Evolutionary conservation across 2,329 filamentous ascomycete species (phyloP).

Genomic region (Alternaria sp.): DNA sequence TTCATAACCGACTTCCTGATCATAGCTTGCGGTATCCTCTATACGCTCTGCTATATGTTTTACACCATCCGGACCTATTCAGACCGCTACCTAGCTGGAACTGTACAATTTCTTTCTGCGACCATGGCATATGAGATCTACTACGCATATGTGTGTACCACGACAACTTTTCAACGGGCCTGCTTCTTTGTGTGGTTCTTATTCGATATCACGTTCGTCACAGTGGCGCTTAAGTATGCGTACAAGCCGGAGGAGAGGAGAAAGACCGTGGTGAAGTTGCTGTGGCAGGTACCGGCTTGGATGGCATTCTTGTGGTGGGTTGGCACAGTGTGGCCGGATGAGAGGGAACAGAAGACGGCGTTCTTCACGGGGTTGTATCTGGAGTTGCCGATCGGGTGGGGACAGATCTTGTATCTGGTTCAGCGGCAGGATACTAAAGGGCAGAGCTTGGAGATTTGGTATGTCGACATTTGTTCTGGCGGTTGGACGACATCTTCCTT

Average conservation of each 20-base stretch:
- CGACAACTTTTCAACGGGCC: slow-evolving; percentile 42
- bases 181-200: slow-evolving; percentile 52
- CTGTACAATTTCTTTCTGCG: slow-evolving; percentile 38
- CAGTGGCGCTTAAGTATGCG: slow-evolving; percentile 42
- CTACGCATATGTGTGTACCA: slow-evolving; percentile 50
- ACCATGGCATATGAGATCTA: slow-evolving; percentile 54
- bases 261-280: slow-evolving; percentile 32
- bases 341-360: slow-evolving; percentile 52
- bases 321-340: slow-evolving; percentile 46
- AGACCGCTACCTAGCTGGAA: slow-evolving; percentile 47
- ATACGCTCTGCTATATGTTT: slow-evolving; percentile 53
- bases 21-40: slow-evolving; percentile 51
- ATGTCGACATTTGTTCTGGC: slow-evolving; percentile 12
- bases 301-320: slow-evolving; percentile 40
- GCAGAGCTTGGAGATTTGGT: slow-evolving; percentile 54
- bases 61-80: slow-evolving; percentile 50
- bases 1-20: slow-evolving; percentile 54
- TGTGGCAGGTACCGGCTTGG: slow-evolving; percentile 38
- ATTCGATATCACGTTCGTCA: slow-evolving; percentile 48
- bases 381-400: slow-evolving; percentile 52
- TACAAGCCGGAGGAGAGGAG: slow-evolving; percentile 34
- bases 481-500: neutral
- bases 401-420: slow-evolving; percentile 41
- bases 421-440: slow-evolving; percentile 47
- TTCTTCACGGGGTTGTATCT: slow-evolving; percentile 52